Evolutionary conservation across 1,139 yeast genomes (phyloP).

Genomic region (Maudiozyma humilis): DNA sequence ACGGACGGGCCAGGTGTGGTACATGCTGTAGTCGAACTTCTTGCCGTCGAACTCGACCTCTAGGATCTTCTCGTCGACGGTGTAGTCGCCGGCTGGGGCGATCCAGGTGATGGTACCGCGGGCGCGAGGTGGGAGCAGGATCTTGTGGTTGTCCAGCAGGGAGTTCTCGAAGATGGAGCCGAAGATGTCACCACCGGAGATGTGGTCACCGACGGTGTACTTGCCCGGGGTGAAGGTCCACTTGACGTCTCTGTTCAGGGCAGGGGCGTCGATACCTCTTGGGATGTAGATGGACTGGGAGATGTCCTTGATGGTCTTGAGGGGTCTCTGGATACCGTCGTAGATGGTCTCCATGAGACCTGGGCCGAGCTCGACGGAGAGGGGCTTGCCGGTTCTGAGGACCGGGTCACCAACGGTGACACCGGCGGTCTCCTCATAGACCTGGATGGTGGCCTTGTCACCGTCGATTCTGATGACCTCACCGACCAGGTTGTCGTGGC

Average conservation of each 20-base stretch:
- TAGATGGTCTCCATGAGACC: slow-evolving; percentile 98
- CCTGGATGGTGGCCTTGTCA: slow-evolving; percentile 97
- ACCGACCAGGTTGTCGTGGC: slow-evolving; percentile 93
- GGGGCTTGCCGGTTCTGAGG: slow-evolving; percentile 92
- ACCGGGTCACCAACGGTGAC: slow-evolving; percentile 99
- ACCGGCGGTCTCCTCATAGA: slow-evolving; percentile 98
- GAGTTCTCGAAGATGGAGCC: slow-evolving; percentile 94
- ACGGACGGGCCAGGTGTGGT: slow-evolving; percentile 99
- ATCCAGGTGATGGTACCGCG: slow-evolving; percentile 91
- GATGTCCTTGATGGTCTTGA: slow-evolving; percentile 77
- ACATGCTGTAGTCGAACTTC: slow-evolving; percentile 76
- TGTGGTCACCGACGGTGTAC: slow-evolving; percentile 89
- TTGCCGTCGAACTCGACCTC: slow-evolving; percentile 94
- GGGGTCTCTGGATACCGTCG: slow-evolving; percentile 98
- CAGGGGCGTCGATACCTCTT: slow-evolving; percentile 96
- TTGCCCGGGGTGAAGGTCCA: slow-evolving; percentile 81
- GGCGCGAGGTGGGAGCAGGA: slow-evolving; percentile 93
- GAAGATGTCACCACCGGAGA: slow-evolving; percentile 95
- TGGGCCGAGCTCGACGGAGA: slow-evolving; percentile 97
- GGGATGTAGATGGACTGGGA: slow-evolving; percentile 94
- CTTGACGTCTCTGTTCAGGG: slow-evolving; percentile 69
- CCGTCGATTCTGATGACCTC: slow-evolving; percentile 95
- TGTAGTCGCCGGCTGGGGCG: slow-evolving; percentile 85
- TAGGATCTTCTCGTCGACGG: slow-evolving; percentile 77
- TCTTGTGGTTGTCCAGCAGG: slow-evolving; percentile 82